phyloP scores from a whole-genome alignment of 1,284 basidiomycete species.

The Heterobasidion irregulare region DNA sequence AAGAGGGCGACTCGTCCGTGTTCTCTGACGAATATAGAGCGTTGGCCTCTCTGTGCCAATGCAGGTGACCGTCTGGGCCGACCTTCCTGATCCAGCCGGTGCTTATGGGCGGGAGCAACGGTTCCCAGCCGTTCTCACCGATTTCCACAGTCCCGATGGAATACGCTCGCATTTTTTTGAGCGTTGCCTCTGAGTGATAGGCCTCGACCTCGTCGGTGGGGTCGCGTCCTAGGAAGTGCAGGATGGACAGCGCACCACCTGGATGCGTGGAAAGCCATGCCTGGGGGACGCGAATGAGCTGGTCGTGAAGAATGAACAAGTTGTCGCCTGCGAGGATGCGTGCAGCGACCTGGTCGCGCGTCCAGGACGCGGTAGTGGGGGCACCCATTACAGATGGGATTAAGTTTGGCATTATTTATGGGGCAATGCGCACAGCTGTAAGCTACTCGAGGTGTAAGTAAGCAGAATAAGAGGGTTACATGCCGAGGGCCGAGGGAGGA shows the following conservation, averaged over 20 bases:
- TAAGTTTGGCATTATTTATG: not conserved
- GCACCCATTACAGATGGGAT: conserved; percentile 17
- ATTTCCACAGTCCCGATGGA: conserved; percentile 69
- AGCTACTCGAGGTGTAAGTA: not conserved
- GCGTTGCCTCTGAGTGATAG: conserved; percentile 74
- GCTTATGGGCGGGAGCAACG: conserved; percentile 85
- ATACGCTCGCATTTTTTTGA: conserved; percentile 61
- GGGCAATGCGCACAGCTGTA: no score
- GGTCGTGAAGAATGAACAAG: conserved; percentile 73
- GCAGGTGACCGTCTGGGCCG: conserved; percentile 30
- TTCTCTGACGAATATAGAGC: conserved; percentile 31
- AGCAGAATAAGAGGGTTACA: not conserved
- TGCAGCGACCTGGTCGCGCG: conserved; percentile 51
- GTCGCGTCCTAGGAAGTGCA: conserved; percentile 95
- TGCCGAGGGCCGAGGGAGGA: no score
- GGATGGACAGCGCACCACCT: conserved; percentile 82
- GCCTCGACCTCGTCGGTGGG: conserved; percentile 93
- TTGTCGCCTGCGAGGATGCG: conserved; percentile 73
- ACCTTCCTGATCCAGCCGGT: conserved; percentile 67
- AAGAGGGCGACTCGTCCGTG: conserved; percentile 28
- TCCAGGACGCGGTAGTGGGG: conserved; percentile 25
- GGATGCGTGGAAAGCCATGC: conserved; percentile 85
- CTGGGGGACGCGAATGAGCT: conserved; percentile 77
- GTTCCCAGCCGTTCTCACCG: conserved; percentile 56
- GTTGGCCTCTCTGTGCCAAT: conserved; percentile 58